phyloP scores from a whole-genome alignment of 345 rosid species.

The thale cress (Arabidopsis thaliana) region TAIR10.1 NC_003076.8:5226001-5226500 shows the following conservation, averaged over 20 bases:
- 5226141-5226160: constrained; percentile 52
- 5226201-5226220: constrained; percentile 49
- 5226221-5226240: constrained; percentile 51
- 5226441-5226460: constrained; percentile 50
- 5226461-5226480: constrained; percentile 48
- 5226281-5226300: constrained; percentile 51
- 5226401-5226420: constrained; percentile 52
- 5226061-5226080: constrained; percentile 49
- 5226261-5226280: constrained; percentile 49
- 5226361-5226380: constrained; percentile 52
- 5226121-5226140: constrained; percentile 50
- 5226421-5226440: constrained; percentile 50
- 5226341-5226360: constrained; percentile 52
- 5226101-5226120: constrained; percentile 53
- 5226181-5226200: constrained; percentile 49
- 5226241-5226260: constrained; percentile 53
- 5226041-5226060: constrained; percentile 53
- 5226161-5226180: constrained; percentile 53
- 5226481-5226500: constrained; percentile 51
- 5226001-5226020: constrained; percentile 48
- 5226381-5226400: constrained; percentile 52
- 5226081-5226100: constrained; percentile 44
- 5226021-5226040: constrained; percentile 47
- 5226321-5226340: constrained; percentile 50
- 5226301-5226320: constrained; percentile 47